phyloP scores from a whole-genome alignment of 495 filamentous ascomycete genomes.

The Pyrenula aspistea region DNA sequence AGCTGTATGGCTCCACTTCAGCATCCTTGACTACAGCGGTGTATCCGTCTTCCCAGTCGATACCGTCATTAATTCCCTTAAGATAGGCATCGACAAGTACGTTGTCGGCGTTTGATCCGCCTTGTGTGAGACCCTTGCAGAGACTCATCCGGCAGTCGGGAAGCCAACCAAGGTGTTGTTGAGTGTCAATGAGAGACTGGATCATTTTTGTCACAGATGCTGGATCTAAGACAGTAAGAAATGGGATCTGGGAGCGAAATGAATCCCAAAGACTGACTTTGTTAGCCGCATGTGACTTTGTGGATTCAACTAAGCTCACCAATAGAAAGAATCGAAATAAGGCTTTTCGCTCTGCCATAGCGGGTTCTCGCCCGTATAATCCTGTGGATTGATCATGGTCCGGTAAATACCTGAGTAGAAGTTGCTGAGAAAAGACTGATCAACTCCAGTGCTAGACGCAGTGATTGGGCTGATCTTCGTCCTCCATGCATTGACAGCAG shows the following conservation, averaged over 20 bases:
- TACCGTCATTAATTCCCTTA: slow-evolving; percentile 47
- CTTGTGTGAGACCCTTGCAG: slow-evolving; percentile 62
- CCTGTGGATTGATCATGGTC: slow-evolving; percentile 58
- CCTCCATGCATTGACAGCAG: slow-evolving; percentile 34
- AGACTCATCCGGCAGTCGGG: slow-evolving; percentile 58
- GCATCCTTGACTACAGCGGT: slow-evolving; percentile 56
- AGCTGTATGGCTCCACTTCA: slow-evolving; percentile 53
- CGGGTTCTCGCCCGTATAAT: slow-evolving; percentile 66
- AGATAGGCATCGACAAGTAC: slow-evolving; percentile 66
- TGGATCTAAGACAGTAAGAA: slow-evolving; percentile 57
- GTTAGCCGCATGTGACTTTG: slow-evolving; percentile 8
- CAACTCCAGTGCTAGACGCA: slow-evolving; percentile 32
- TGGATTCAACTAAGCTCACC: slow-evolving; percentile 35
- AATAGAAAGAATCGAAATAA: slow-evolving; percentile 43
- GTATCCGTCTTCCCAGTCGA: slow-evolving; percentile 61
- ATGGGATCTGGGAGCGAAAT: slow-evolving; percentile 53
- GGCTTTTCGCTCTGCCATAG: slow-evolving; percentile 57
- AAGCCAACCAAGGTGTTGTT: slow-evolving; percentile 54
- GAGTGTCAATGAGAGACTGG: slow-evolving; percentile 62
- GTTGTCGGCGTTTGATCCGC: slow-evolving; percentile 65
- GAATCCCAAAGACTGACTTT: slow-evolving; percentile 38
- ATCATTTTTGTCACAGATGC: slow-evolving; percentile 48
- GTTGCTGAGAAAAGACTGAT: slow-evolving; percentile 45
- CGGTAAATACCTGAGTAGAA: slow-evolving; percentile 42
- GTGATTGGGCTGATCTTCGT: slow-evolving; percentile 41